Evolutionary conservation across 179 eudicot genomes (phyloP).

Genomic region (Heliamphora pulchella): DNA sequence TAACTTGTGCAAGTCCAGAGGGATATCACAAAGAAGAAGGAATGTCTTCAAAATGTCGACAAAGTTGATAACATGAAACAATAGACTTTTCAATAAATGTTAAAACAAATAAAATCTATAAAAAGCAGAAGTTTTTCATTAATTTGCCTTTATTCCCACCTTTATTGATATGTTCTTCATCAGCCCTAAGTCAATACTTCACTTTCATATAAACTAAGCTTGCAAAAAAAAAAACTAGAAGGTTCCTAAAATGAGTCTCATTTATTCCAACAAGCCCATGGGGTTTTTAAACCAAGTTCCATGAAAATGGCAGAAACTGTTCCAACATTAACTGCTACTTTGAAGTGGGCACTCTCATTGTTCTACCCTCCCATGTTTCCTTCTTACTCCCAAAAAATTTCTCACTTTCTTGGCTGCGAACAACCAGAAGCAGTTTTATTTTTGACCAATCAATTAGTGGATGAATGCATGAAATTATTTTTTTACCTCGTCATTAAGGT

Average conservation of each 20-base stretch:
- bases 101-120: neutral
- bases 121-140: neutral
- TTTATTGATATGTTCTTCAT: neutral
- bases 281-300: neutral
- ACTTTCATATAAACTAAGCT: neutral
- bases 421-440: neutral
- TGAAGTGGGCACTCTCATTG: neutral
- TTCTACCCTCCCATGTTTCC: neutral
- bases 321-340: neutral
- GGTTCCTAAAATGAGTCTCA: neutral
- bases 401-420: constrained; percentile 5
- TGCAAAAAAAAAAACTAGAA: neutral
- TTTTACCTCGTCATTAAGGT: neutral
- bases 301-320: constrained; percentile 1
- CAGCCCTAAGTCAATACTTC: neutral
- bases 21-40: neutral
- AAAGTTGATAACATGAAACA: neutral
- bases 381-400: neutral
- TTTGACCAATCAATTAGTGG: neutral
- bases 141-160: neutral
- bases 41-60: neutral
- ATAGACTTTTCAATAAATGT: neutral
- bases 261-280: neutral
- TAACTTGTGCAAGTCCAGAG: neutral
- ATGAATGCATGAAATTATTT: neutral